A percentile compares a stretch with the other conserved stretches of the same genome.
Evolutionary conservation across 2,329 filamentous ascomycete genomes (phyloP).

Genomic region (Curvularia hawaiiensis): DNA sequence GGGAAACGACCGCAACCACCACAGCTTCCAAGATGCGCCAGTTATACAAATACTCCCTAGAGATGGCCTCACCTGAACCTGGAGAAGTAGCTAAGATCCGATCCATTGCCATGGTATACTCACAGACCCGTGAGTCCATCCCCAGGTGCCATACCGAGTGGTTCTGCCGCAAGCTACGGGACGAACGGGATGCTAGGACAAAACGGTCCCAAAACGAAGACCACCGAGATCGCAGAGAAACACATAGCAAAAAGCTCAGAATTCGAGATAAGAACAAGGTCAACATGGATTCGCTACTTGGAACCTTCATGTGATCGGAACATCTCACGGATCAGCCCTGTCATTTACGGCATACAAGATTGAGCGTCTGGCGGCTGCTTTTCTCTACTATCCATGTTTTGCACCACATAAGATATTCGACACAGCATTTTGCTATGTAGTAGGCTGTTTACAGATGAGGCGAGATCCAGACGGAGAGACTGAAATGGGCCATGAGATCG

Average conservation of each 20-base stretch:
- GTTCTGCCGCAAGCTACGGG: constrained; percentile 12
- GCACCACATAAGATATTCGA: neutral
- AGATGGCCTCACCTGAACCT: neutral
- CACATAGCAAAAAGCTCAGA: constrained; percentile 27
- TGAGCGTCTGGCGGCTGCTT: neutral
- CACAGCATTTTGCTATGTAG: neutral
- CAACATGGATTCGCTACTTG: constrained; percentile 31
- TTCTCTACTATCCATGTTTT: neutral
- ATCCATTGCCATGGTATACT: constrained; percentile 13
- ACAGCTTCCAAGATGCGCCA: constrained; percentile 19
- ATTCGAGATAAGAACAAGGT: constrained; percentile 25
- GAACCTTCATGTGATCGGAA: constrained; percentile 19
- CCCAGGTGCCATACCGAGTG: constrained; percentile 5
- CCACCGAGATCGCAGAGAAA: neutral
- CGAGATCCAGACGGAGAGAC: neutral
- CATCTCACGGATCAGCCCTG: neutral
- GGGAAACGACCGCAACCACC: constrained; percentile 9
- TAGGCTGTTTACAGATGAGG: neutral
- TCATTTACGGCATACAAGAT: neutral
- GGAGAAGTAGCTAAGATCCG: neutral
- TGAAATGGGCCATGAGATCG: neutral
- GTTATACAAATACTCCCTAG: constrained; percentile 16
- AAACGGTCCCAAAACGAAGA: constrained; percentile 1
- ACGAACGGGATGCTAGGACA: neutral
- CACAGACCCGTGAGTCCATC: neutral